A percentile compares a stretch with the other conserved stretches of the same genome.
Conservation (phyloP, 805 yeast species). For the Lipomyces japonicus region DNA sequence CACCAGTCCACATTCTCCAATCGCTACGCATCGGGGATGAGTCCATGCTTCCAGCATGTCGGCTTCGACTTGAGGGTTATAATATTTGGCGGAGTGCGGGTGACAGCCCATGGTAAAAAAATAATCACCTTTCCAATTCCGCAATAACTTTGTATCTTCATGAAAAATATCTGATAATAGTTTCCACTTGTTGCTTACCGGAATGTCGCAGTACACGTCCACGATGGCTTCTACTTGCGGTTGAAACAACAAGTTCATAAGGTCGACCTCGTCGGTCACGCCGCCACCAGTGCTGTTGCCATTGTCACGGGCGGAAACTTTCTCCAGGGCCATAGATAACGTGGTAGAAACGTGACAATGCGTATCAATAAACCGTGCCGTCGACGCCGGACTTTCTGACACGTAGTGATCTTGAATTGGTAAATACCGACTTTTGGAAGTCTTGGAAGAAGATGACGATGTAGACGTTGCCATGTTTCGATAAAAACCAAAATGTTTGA, state of each 20-base stretch:
- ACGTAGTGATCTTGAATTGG: slow-evolving; percentile 6
- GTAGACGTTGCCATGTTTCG: neutral
- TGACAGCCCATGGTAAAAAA: slow-evolving; percentile 26
- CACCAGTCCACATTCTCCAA: slow-evolving; percentile 25
- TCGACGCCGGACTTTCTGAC: neutral
- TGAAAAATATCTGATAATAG: neutral
- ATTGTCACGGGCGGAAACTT: slow-evolving; percentile 6
- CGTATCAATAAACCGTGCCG: slow-evolving; percentile 11
- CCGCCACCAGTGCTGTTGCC: neutral
- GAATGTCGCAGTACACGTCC: slow-evolving; percentile 22
- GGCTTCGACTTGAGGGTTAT: slow-evolving; percentile 8
- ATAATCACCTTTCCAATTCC: slow-evolving; percentile 18
- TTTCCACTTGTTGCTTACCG: slow-evolving; percentile 15
- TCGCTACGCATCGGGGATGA: slow-evolving; percentile 21
- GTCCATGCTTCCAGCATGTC: slow-evolving; percentile 17
- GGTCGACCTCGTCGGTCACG: slow-evolving; percentile 3
- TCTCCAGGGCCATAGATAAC: slow-evolving; percentile 14
- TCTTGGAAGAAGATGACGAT: neutral
- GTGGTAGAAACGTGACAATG: slow-evolving; percentile 23
- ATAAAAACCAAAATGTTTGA: neutral
- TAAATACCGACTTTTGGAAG: neutral
- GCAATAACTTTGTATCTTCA: slow-evolving; percentile 2
- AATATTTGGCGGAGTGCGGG: slow-evolving; percentile 18
- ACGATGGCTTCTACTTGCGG: slow-evolving; percentile 16
- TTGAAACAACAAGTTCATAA: slow-evolving; percentile 14